phyloP scores from a whole-genome alignment of 768 basidiomycete species.

The Dendrothele bispora region DNA sequence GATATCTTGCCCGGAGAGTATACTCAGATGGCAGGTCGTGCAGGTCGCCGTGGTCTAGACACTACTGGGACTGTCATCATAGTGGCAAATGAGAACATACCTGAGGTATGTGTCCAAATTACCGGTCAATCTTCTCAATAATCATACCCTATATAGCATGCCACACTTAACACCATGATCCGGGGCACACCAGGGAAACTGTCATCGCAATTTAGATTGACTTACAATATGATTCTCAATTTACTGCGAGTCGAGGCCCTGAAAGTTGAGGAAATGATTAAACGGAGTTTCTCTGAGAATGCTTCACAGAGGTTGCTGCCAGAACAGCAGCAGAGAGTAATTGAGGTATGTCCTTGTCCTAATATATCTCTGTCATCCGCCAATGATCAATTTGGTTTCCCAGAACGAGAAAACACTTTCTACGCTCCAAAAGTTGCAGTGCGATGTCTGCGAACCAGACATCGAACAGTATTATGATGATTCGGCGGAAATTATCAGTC shows the following conservation, averaged over 20 bases:
- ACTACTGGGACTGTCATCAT: conserved; percentile 95
- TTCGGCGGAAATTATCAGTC: conserved; percentile 56
- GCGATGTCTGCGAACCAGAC: conserved; percentile 67
- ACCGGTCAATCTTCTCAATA: neutral
- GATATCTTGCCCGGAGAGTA: conserved; percentile 91
- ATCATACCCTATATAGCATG: conserved; percentile 50
- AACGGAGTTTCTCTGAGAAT: conserved; percentile 98
- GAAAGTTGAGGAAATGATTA: conserved; percentile 99
- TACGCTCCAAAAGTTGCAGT: conserved; percentile 62
- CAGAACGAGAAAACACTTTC: conserved; percentile 75
- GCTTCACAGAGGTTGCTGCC: conserved; percentile 90
- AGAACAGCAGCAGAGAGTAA: conserved; percentile 87
- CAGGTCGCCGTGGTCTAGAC: conserved; percentile 94
- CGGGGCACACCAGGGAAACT: conserved; percentile 92
- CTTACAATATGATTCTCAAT: conserved; percentile 99
- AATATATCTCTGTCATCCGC: too few relatives aligned
- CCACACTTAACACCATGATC: conserved; percentile 82
- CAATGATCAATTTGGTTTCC: too few relatives aligned
- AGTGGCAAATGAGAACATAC: conserved; percentile 77
- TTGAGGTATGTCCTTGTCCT: conserved; percentile 54
- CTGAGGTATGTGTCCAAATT: conserved; percentile 59
- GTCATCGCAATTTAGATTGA: conserved; percentile 93
- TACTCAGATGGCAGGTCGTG: conserved; percentile 99
- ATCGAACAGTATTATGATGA: conserved; percentile 79
- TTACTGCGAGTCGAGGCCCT: conserved; percentile 94